These are phyloP conservation scores for Phytophthora pini DNA, from an alignment of 352 stramenopile species.

Conservation along the genomic window DNA sequence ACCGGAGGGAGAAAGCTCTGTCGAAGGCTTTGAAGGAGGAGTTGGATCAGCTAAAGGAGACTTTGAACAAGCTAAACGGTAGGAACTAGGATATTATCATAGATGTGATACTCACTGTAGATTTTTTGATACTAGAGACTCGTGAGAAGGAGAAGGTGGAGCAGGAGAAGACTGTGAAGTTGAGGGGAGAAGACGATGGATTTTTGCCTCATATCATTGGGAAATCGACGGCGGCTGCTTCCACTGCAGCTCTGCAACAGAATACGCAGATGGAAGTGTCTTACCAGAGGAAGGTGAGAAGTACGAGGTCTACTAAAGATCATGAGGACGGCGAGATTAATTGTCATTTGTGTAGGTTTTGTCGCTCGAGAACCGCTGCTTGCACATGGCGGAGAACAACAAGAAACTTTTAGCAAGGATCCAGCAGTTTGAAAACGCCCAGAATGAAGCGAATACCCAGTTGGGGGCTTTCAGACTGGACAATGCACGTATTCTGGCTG, in stretches of 20 bases:
- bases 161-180: slow-evolving; percentile 49
- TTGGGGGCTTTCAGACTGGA: slow-evolving; percentile 47
- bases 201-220: slow-evolving; percentile 57
- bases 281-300: slow-evolving; percentile 65
- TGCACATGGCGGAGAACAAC: slow-evolving; percentile 72
- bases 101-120: too few relatives aligned
- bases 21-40: slow-evolving; percentile 49
- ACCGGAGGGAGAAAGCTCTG: slow-evolving; percentile 56
- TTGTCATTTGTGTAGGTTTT: slow-evolving; percentile 41
- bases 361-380: slow-evolving; percentile 63
- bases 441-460: slow-evolving; percentile 46
- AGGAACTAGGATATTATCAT: background rate
- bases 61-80: slow-evolving; percentile 53
- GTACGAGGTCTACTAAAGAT: background rate
- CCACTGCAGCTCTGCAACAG: slow-evolving; percentile 59
- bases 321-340: background rate
- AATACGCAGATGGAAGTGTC: slow-evolving; percentile 73
- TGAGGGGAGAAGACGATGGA: slow-evolving; percentile 32
- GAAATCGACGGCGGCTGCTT: slow-evolving; percentile 20
- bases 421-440: slow-evolving; percentile 60
- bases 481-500: slow-evolving; percentile 44
- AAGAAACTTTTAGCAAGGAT: slow-evolving; percentile 75
- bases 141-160: slow-evolving; percentile 56
- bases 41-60: slow-evolving; percentile 36
- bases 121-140: slow-evolving; percentile 33